Percentiles rank a stretch among this genome's conserved stretches.
phyloP scores from a whole-genome alignment of 1,284 basidiomycete genomes.

The Cutaneotrichosporon cutaneum region DNA sequence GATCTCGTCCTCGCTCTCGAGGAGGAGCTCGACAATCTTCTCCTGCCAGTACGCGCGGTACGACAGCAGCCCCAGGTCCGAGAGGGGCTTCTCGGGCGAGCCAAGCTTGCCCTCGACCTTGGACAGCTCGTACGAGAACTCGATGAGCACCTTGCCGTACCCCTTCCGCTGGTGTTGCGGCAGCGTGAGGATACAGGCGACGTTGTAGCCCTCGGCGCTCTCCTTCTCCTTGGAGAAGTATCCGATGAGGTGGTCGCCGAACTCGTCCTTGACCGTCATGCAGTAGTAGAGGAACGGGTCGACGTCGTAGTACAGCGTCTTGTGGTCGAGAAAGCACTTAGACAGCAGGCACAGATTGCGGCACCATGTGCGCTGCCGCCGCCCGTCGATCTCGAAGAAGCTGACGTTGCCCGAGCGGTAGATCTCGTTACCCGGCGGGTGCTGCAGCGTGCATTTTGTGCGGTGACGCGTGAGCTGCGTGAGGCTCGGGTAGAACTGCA shows the following conservation, averaged over 20 bases:
- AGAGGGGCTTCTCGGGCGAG: conserved; percentile 95
- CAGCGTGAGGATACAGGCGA: conserved; percentile 96
- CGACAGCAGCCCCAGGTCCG: conserved; percentile 86
- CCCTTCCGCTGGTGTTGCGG: conserved; percentile 97
- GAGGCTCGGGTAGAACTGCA: conserved; percentile 80
- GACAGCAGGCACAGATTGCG: conserved; percentile 94
- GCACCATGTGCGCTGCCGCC: conserved; percentile 94
- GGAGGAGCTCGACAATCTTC: conserved; percentile 86
- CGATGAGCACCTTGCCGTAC: conserved; percentile 92
- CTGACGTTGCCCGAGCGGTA: conserved; percentile 95
- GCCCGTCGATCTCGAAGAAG: conserved; percentile 98
- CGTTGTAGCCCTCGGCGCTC: conserved; percentile 95
- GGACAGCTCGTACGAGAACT: conserved; percentile 96
- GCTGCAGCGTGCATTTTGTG: conserved; percentile 84
- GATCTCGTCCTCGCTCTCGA: conserved; percentile 68
- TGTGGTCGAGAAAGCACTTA: conserved; percentile 99
- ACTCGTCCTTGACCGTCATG: conserved; percentile 88
- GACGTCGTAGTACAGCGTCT: conserved; percentile 99
- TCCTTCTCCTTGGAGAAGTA: conserved; percentile 99
- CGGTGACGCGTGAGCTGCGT: conserved; percentile 90
- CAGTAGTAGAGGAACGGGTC: conserved; percentile 99
- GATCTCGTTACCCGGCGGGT: conserved; percentile 98
- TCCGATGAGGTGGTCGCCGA: conserved; percentile 90
- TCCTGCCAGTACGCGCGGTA: conserved; percentile 99
- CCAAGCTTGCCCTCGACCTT: conserved; percentile 96